Evolutionary conservation across 192 early-diverging fungal genomes (phyloP).

Genomic region (Obelidium mucronatum): DNA sequence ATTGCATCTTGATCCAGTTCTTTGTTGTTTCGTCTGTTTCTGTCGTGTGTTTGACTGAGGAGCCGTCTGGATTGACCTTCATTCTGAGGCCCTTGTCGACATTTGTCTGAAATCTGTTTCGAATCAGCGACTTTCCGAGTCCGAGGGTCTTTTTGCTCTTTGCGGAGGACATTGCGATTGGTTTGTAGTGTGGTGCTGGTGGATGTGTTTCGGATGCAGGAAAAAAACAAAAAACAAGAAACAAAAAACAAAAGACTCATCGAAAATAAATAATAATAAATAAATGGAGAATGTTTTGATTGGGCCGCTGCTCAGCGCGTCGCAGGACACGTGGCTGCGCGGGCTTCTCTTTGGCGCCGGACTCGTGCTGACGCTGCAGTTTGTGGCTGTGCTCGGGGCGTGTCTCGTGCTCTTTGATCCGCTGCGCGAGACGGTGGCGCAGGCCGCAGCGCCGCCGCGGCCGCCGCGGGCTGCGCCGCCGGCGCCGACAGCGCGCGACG

Average conservation of each 20-base stretch:
- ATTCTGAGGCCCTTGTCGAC: slow-evolving; percentile 30
- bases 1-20: slow-evolving; percentile 86
- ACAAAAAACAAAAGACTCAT: not conserved
- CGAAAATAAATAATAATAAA: not conserved
- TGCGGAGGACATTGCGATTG: slow-evolving; percentile 15
- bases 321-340: slow-evolving; percentile 31
- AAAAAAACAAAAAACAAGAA: slow-evolving; percentile 3
- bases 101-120: slow-evolving; percentile 49
- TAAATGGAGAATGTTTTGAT: too few relatives aligned
- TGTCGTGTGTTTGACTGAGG: slow-evolving; percentile 75
- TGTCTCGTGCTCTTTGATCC: slow-evolving; percentile 44
- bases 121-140: slow-evolving; percentile 58
- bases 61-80: slow-evolving; percentile 60
- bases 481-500: not conserved
- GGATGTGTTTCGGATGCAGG: not conserved
- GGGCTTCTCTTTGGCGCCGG: slow-evolving; percentile 47
- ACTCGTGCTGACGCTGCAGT: slow-evolving; percentile 37
- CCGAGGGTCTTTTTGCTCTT: slow-evolving; percentile 52
- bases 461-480: not conserved
- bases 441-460: not conserved
- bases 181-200: not conserved
- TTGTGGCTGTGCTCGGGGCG: slow-evolving; percentile 28
- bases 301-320: too few relatives aligned
- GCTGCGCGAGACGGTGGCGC: slow-evolving; percentile 19
- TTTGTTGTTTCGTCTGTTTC: slow-evolving; percentile 83